Evolutionary conservation across 805 yeast genomes (phyloP), one percentile per base, ranked within the genome.

Genomic region (Candida xyloterini): DNA sequence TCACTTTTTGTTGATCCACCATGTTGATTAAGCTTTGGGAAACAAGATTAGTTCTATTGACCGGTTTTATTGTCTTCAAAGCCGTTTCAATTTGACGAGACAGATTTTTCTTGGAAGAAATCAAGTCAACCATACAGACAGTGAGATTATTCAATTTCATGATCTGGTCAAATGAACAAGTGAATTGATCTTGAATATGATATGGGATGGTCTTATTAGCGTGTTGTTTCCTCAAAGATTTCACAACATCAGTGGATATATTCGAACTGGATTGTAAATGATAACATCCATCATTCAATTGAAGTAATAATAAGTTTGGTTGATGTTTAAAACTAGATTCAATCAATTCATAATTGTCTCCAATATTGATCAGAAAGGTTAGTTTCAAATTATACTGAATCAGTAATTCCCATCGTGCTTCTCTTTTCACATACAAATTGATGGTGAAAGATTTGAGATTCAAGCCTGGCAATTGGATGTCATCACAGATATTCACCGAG

Each of bases 121-220:
- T 14, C 8, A 66, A 37, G 36, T 70, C 74, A 22, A 57, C 54
- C 9, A 67, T 57, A 35, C 69, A 65, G 13, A 56, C 43, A 11
- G 65, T 63, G 10, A 65, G 47, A 22, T 67, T 67, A 35, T 66
- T 66, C 42, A 70, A 38, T 36, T 67, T 68, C 72, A 70, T 66
- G 10, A 67, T 57, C 20, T 63, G 66, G 40, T 68, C 73, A 46
- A 62, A 70, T 0, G 66, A 52, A 38, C 70, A 57, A 1, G 68
- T 56, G 2, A 8, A 33, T 33, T 54, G 56, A 9, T 42, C 49
- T 25, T 50, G 44, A 13, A 27, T 27, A 26, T 43, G 18, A 27
- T 30, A 13, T 18, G 27, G 7, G 21, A 18, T 29, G 40, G 9
- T 13, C 33, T 40, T 10, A 27, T 36, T 7, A 24, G 36, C 15